These are phyloP conservation scores for Tricholoma furcatifolium DNA, from an alignment of 768 basidiomycete species.

Conservation along the genomic window DNA sequence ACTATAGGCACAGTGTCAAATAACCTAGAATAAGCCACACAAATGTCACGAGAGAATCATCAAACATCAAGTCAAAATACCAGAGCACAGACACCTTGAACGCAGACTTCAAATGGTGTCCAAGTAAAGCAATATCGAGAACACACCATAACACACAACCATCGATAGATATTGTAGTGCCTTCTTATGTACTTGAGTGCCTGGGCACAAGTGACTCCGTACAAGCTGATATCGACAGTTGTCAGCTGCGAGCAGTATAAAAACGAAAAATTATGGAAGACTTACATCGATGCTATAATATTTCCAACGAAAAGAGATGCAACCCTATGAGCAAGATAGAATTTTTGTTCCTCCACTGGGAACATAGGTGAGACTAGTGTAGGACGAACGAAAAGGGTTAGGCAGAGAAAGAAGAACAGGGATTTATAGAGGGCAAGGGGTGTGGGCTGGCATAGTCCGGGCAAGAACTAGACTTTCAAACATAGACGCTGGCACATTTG, in stretches of 20 bases:
- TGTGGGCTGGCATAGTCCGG: neutral
- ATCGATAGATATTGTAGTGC: neutral
- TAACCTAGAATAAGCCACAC: conserved; percentile 28
- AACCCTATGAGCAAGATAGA: neutral
- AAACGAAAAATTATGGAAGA: neutral
- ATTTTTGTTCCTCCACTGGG: neutral
- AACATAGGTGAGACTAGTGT: neutral
- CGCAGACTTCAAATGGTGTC: neutral
- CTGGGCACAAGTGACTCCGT: conserved; percentile 6
- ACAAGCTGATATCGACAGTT: neutral
- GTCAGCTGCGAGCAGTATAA: no score
- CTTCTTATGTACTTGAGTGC: neutral
- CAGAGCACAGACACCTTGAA: conserved; percentile 1
- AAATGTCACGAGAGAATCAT: neutral
- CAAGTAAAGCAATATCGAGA: neutral
- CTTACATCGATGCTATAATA: neutral
- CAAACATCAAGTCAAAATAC: neutral
- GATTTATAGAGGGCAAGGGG: neutral
- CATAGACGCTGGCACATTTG: neutral
- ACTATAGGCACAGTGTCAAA: conserved; percentile 7
- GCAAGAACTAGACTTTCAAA: neutral
- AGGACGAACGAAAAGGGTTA: neutral
- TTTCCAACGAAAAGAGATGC: neutral
- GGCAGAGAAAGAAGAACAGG: neutral
- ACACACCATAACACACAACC: conserved; percentile 1